These are phyloP conservation scores for Striga asiatica DNA, from an alignment of 257 asterid species.

Conservation along the genomic window DNA sequence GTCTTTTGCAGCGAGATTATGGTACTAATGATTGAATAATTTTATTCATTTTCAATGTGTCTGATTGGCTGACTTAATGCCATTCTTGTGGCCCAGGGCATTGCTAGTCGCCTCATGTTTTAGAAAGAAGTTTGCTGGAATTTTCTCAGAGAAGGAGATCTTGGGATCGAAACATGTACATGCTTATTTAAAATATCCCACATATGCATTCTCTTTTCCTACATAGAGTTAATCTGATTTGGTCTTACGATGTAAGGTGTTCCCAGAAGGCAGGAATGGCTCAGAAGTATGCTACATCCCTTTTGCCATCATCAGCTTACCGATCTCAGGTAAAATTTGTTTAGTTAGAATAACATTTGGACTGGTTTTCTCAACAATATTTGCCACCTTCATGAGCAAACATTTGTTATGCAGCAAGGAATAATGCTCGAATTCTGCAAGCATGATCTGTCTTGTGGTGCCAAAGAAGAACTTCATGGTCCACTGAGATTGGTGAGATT, in stretches of 20 bases:
- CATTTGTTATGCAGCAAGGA: slow-evolving; percentile 47
- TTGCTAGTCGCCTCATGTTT: slow-evolving; percentile 56
- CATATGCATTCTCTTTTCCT: slow-evolving; percentile 2
- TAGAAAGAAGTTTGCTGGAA: slow-evolving; percentile 53
- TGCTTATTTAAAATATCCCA: slow-evolving; percentile 9
- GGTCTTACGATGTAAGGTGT: slow-evolving; percentile 48
- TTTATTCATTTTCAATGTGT: neutral
- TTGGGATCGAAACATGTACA: slow-evolving; percentile 75
- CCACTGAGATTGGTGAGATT: slow-evolving; percentile 62
- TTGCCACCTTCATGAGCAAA: slow-evolving; percentile 9
- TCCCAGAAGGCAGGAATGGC: slow-evolving; percentile 83
- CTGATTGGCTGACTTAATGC: slow-evolving; percentile 6
- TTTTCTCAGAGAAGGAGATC: slow-evolving; percentile 55
- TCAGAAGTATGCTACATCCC: slow-evolving; percentile 45
- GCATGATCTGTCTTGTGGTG: slow-evolving; percentile 42
- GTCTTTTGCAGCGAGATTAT: slow-evolving; percentile 62
- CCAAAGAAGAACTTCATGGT: slow-evolving; percentile 26
- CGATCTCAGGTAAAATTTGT: slow-evolving; percentile 39
- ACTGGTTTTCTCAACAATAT: neutral
- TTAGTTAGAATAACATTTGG: neutral
- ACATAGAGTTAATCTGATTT: slow-evolving; percentile 24
- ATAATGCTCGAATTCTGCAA: slow-evolving; percentile 64
- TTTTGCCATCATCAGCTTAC: slow-evolving; percentile 45
- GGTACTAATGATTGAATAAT: slow-evolving; percentile 30
- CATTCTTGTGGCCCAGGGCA: slow-evolving; percentile 49